Conservation (phyloP, 1,284 basidiomycete genomes). For the Vanrija sp. region DNA sequence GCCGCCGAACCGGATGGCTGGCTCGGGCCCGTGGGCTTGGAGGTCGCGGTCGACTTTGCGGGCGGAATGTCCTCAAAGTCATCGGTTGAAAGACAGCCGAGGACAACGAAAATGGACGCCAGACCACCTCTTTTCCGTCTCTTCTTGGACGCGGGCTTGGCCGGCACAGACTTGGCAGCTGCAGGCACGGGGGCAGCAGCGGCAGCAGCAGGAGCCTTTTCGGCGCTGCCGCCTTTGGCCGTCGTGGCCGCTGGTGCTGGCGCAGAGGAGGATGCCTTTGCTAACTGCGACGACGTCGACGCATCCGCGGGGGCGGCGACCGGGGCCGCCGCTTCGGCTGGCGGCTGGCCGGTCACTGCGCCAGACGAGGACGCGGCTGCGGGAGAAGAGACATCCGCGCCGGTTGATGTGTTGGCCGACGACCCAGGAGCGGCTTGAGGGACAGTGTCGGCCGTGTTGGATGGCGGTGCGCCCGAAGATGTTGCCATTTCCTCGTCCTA, state of each 20-base stretch:
- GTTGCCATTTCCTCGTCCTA: conserved; percentile 18
- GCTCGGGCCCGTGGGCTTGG: conserved; percentile 7
- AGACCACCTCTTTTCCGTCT: conserved; percentile 40
- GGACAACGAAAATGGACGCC: conserved; percentile 32
- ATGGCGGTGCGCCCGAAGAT: conserved; percentile 4
- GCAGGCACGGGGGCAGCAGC: neutral
- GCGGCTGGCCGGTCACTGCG: neutral
- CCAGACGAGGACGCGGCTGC: neutral
- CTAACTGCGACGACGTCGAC: neutral
- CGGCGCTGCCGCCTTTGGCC: neutral
- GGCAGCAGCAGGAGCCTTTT: neutral
- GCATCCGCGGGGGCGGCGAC: neutral
- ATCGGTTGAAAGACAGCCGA: conserved; percentile 40
- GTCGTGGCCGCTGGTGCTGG: neutral
- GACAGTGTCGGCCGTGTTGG: neutral
- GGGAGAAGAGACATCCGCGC: too few species aligned
- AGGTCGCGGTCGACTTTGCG: conserved; percentile 8
- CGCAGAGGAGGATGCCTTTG: neutral
- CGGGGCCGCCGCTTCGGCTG: neutral
- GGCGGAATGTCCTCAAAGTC: conserved; percentile 40
- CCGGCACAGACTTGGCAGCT: neutral
- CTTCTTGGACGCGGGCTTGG: conserved; percentile 26
- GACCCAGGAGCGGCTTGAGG: too few species aligned
- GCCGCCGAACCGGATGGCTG: neutral
- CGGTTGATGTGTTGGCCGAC: too few species aligned